phyloP scores from a whole-genome alignment of 345 rosid species.

The Conringia planisiliqua region DNA sequence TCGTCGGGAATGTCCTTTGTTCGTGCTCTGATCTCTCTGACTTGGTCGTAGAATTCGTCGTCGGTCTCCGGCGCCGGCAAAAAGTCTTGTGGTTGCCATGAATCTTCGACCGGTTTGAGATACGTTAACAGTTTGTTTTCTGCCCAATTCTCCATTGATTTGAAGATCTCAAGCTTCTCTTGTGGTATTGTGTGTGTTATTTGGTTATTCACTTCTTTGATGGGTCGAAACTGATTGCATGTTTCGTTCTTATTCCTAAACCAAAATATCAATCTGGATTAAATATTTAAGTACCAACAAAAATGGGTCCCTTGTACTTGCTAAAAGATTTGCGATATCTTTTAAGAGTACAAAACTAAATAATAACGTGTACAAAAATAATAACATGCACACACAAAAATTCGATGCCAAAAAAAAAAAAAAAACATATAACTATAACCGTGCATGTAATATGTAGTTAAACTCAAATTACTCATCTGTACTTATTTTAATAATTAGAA shows the following conservation, averaged over 20 bases:
- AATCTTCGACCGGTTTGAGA: slow-evolving; percentile 55
- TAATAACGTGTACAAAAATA: too few species aligned
- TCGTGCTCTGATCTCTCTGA: slow-evolving; percentile 46
- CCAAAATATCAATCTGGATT: not conserved
- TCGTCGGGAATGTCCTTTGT: slow-evolving; percentile 39
- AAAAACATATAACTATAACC: not conserved
- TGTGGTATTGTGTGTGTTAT: slow-evolving; percentile 40
- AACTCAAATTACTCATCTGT: not conserved
- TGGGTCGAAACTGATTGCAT: slow-evolving; percentile 26
- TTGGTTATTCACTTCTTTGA: slow-evolving; percentile 33
- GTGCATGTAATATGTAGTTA: not conserved
- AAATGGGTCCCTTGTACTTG: slow-evolving; percentile 15
- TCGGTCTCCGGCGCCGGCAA: slow-evolving; percentile 46
- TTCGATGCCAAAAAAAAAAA: not conserved
- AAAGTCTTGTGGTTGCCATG: slow-evolving; percentile 71
- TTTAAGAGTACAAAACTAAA: not conserved
- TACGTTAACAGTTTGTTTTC: slow-evolving; percentile 38
- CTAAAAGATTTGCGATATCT: not conserved
- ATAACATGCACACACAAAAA: not conserved
- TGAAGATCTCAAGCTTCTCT: slow-evolving; percentile 57
- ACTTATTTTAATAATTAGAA: not conserved
- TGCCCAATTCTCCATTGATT: slow-evolving; percentile 45
- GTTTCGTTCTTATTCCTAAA: slow-evolving; percentile 10
- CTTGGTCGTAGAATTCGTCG: slow-evolving; percentile 41
- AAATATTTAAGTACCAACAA: not conserved